These are phyloP conservation scores for Trichoderma sp. DNA, from an alignment of 2,329 filamentous ascomycete genomes.

Conservation along the genomic window DNA sequence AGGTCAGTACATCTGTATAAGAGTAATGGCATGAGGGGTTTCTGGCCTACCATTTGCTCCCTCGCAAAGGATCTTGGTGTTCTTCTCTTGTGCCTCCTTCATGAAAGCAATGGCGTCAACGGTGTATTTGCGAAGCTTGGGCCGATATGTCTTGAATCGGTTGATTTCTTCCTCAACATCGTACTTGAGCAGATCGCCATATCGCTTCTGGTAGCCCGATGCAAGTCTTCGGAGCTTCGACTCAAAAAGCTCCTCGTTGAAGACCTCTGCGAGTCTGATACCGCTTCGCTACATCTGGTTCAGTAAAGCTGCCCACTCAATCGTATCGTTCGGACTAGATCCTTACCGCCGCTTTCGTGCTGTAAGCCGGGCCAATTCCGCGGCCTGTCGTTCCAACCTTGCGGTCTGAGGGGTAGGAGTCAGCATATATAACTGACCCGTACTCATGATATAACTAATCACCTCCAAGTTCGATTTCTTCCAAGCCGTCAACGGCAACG, in stretches of 20 bases:
- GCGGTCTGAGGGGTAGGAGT: constrained; percentile 20
- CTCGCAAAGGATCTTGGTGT: constrained; percentile 63
- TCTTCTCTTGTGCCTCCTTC: constrained; percentile 55
- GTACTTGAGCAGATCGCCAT: constrained; percentile 62
- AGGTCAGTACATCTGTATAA: not conserved
- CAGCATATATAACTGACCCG: not conserved
- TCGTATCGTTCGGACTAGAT: not conserved
- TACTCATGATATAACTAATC: not conserved
- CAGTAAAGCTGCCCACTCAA: constrained; percentile 15
- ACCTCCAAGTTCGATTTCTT: constrained; percentile 52
- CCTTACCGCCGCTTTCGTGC: constrained; percentile 28
- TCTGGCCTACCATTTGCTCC: constrained; percentile 45
- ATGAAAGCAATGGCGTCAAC: constrained; percentile 68
- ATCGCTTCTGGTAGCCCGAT: constrained; percentile 60
- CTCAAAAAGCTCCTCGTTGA: constrained; percentile 65
- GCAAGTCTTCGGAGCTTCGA: constrained; percentile 61
- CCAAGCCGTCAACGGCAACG: constrained; percentile 65
- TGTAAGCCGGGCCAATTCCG: constrained; percentile 40
- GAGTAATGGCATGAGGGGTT: not conserved
- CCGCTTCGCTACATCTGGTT: constrained; percentile 54
- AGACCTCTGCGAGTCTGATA: constrained; percentile 65
- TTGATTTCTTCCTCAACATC: constrained; percentile 68
- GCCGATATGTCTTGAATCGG: constrained; percentile 57
- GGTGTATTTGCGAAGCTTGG: constrained; percentile 56
- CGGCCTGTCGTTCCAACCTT: constrained; percentile 39